Percentiles rank a stretch among this genome's conserved stretches.
These are phyloP conservation scores for Colletotrichum liaoningense DNA, from an alignment of 2,329 filamentous ascomycete species.

Conservation along the genomic window DNA sequence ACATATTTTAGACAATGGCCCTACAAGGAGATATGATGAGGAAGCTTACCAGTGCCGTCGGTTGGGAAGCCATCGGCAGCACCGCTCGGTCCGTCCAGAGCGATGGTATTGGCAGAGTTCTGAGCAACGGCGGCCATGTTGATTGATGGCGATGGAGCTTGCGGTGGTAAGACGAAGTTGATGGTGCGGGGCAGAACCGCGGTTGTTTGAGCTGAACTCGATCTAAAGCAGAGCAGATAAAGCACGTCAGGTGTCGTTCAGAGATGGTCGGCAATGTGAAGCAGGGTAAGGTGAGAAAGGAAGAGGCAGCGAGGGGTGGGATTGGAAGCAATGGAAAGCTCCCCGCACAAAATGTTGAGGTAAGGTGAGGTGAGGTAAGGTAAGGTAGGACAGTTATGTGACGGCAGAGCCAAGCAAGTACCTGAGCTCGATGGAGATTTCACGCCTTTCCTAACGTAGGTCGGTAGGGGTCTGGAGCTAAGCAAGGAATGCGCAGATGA, in stretches of 20 bases:
- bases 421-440: constrained; percentile 23
- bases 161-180: background rate
- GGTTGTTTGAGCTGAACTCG: background rate
- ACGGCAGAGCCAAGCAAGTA: constrained; percentile 20
- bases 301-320: background rate
- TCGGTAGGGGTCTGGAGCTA: constrained; percentile 34
- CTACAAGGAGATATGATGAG: background rate
- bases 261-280: constrained; percentile 6
- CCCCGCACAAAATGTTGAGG: constrained; percentile 32
- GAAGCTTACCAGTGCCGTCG: constrained; percentile 76
- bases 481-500: constrained; percentile 33
- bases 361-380: background rate
- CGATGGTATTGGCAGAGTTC: constrained; percentile 58
- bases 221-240: constrained; percentile 15
- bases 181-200: constrained; percentile 22
- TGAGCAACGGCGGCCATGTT: constrained; percentile 39
- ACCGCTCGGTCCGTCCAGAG: constrained; percentile 47
- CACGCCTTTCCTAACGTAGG: constrained; percentile 32
- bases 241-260: constrained; percentile 19
- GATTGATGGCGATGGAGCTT: constrained; percentile 9
- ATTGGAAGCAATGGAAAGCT: constrained; percentile 15
- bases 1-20: constrained; percentile 22
- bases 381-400: constrained; percentile 11
- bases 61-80: constrained; percentile 65
- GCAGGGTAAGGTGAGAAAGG: background rate